A percentile compares a stretch with the other conserved stretches of the same genome.
These are phyloP conservation scores for Vanrija sp. DNA, from an alignment of 1,284 basidiomycete species.

Conservation along the genomic window DNA sequence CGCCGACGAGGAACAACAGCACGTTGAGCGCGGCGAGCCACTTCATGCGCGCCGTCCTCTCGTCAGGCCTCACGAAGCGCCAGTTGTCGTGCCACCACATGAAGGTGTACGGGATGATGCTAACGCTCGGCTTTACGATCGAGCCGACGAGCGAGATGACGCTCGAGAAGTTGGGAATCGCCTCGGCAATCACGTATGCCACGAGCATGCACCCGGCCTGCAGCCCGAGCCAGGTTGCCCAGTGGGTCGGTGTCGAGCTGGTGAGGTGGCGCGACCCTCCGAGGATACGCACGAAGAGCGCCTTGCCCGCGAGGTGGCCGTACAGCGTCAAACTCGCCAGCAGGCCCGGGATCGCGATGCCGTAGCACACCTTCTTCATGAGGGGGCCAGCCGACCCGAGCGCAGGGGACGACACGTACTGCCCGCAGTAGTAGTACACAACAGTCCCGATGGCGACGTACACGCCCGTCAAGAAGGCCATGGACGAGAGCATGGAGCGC, in stretches of 20 bases:
- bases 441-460: slow-evolving; percentile 13
- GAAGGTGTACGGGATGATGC: slow-evolving; percentile 16
- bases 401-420: slow-evolving; percentile 23
- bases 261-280: slow-evolving; percentile 58
- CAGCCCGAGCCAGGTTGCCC: slow-evolving; percentile 57
- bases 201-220: slow-evolving; percentile 27
- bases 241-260: slow-evolving; percentile 58
- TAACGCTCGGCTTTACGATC: slow-evolving; percentile 16
- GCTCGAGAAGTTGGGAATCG: slow-evolving; percentile 22
- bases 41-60: background rate
- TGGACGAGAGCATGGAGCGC: slow-evolving; percentile 20
- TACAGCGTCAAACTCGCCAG: slow-evolving; percentile 10
- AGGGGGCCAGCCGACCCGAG: slow-evolving; percentile 41
- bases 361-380: slow-evolving; percentile 39
- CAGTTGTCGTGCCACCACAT: slow-evolving; percentile 39
- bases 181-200: slow-evolving; percentile 15
- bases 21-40: background rate
- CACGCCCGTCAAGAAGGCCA: slow-evolving; percentile 18
- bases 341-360: slow-evolving; percentile 35
- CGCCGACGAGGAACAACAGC: background rate
- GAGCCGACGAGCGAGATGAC: slow-evolving; percentile 30
- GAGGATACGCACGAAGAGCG: slow-evolving; percentile 61
- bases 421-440: slow-evolving; percentile 6
- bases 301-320: slow-evolving; percentile 53
- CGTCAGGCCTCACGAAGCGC: background rate